phyloP scores from a whole-genome alignment of 306 rosid species.

The Sicyos baderoa region DNA sequence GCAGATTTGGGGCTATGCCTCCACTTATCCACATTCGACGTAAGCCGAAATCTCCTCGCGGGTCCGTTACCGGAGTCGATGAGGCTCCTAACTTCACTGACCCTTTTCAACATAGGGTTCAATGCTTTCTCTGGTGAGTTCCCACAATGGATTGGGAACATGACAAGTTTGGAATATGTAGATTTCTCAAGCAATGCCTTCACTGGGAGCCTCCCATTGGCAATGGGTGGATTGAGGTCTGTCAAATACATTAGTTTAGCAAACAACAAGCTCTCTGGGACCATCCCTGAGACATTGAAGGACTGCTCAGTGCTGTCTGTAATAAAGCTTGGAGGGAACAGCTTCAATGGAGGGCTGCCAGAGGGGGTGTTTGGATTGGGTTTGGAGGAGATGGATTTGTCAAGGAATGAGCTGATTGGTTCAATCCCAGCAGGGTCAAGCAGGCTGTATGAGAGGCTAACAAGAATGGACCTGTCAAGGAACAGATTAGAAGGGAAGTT shows the following conservation, averaged over 20 bases:
- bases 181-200: constrained; percentile 61
- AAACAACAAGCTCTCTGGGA: constrained; percentile 52
- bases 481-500: constrained; percentile 54
- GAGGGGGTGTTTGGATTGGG: constrained; percentile 68
- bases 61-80: constrained; percentile 49
- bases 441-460: constrained; percentile 46
- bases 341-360: constrained; percentile 56
- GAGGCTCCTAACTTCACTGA: constrained; percentile 37
- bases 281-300: constrained; percentile 47
- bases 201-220: constrained; percentile 42
- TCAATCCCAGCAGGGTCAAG: constrained; percentile 57
- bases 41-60: constrained; percentile 45
- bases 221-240: constrained; percentile 46
- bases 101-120: constrained; percentile 32
- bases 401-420: constrained; percentile 49
- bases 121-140: constrained; percentile 42
- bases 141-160: constrained; percentile 64
- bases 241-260: constrained; percentile 43
- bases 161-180: constrained; percentile 44
- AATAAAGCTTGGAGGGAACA: constrained; percentile 44
- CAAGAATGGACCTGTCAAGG: constrained; percentile 50
- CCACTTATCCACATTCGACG: constrained; percentile 53
- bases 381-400: constrained; percentile 59
- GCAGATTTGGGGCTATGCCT: constrained; percentile 59
- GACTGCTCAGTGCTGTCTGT: constrained; percentile 40